Evolutionary conservation across 805 yeast genomes (phyloP).

Genomic region (Wickerhamiella vanderwaltii): DNA sequence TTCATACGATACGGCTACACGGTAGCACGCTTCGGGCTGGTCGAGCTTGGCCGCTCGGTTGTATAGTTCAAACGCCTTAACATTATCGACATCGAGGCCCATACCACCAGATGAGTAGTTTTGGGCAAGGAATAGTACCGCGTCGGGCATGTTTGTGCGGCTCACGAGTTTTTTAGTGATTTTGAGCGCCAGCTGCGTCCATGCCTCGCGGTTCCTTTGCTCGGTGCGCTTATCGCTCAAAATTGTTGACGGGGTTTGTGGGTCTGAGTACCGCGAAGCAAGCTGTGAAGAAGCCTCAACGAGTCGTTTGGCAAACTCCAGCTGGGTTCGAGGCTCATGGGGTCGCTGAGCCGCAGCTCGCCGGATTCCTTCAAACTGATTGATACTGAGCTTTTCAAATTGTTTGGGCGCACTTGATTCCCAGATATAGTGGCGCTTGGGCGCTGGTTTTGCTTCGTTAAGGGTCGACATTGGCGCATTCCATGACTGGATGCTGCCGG

Average conservation of each 20-base stretch:
- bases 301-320: conserved; percentile 49
- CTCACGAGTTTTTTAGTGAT: conserved; percentile 44
- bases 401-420: neutral
- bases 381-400: conserved; percentile 19
- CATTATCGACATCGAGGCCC: conserved; percentile 43
- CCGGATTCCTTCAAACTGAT: conserved; percentile 24
- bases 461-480: neutral
- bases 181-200: conserved; percentile 46
- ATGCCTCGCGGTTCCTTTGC: conserved; percentile 41
- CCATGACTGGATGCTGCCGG: neutral
- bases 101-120: conserved; percentile 40
- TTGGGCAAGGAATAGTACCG: conserved; percentile 49
- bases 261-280: conserved; percentile 28
- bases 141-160: conserved; percentile 36
- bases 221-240: conserved; percentile 35
- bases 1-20: conserved; percentile 62
- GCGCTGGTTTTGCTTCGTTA: conserved; percentile 12
- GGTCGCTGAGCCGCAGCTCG: conserved; percentile 25
- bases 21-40: conserved; percentile 50
- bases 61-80: conserved; percentile 50
- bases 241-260: conserved; percentile 30
- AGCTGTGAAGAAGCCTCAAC: conserved; percentile 34
- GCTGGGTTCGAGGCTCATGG: conserved; percentile 39
- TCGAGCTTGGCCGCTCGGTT: conserved; percentile 44
- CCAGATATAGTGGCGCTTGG: conserved; percentile 10